Base-by-base conservation (phyloP, 2,329 filamentous ascomycete genomes). In the Fusarium sp. region DNA sequence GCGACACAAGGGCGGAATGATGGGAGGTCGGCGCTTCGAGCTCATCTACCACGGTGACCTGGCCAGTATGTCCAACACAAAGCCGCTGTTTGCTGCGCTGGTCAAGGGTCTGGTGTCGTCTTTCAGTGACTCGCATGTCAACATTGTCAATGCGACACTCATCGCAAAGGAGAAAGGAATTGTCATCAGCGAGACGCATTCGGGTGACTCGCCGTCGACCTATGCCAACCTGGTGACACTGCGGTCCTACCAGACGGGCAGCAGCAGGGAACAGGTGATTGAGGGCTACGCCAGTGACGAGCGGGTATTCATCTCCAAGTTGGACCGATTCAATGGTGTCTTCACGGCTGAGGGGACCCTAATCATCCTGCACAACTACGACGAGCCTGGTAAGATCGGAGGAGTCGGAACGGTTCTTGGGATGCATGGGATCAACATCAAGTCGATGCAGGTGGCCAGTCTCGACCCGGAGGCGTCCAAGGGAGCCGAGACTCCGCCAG, bases 301-400 rank as follows among this genome's bases (percentile, higher is more conserved):
- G 71, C 85, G 85, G 13, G 86, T 91, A 11, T 93, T 91, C 81
- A 95, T 97, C 77, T 92, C 90, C 31, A 89, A 93, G 29, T 84
- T 97, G 10, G 93, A 91, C 77, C 88, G 92, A 1, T 97, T 96
- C 84, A 90, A 88, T 43, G 93, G 93, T 0, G 91, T 90, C 6
- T 96, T 97, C 74, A 87, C 90, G 13, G 93, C 94, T 0, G 89
- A 93, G 68, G 94, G 94, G 0, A 94, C 90, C 0, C 81, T 96
- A 68, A 85, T 95, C n/a, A 92, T 96, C 68, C 89, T 94, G 77
- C 90, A 94, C 79, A 96, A 96, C 83, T 95, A 94, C 78, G 94
- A 97, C 79, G 88, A 92, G 73, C 93, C 93, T 0, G 94, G 94
- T 13, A 95, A 95, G 86, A 96, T 97, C 80, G 94, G 94, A 3